Conservation (phyloP, 805 yeast species). For the Schwanniomyces yamadae region DNA sequence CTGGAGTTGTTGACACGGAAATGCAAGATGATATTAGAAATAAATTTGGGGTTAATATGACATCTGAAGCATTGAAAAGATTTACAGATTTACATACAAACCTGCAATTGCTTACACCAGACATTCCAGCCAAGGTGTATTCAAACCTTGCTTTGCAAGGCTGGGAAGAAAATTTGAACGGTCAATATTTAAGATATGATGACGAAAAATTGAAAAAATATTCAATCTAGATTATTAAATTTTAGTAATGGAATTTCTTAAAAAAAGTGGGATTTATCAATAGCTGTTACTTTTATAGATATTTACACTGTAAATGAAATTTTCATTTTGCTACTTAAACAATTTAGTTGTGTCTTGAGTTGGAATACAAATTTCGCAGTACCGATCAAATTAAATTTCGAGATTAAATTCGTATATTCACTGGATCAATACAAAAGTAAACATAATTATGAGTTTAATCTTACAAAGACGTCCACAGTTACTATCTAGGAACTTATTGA, state of each 20-base stretch:
- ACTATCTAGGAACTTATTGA: not conserved
- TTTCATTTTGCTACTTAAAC: too few species aligned
- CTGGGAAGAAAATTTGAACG: constrained; percentile 57
- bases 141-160: constrained; percentile 66
- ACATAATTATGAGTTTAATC: constrained; percentile 1
- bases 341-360: too few species aligned
- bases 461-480: not conserved
- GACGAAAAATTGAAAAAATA: constrained; percentile 30
- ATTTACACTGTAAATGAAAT: too few species aligned
- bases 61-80: constrained; percentile 51
- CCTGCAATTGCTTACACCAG: constrained; percentile 61
- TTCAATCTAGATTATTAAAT: not conserved
- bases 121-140: constrained; percentile 68
- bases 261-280: too few species aligned
- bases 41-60: constrained; percentile 59
- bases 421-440: too few species aligned
- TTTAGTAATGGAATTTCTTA: too few species aligned
- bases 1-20: constrained; percentile 89
- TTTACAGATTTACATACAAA: constrained; percentile 63
- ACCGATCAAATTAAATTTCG: too few species aligned
- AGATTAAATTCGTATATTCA: too few species aligned
- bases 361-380: too few species aligned
- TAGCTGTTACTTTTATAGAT: too few species aligned
- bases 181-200: constrained; percentile 63
- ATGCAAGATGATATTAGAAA: constrained; percentile 86